Base-by-base conservation (phyloP, 2,329 filamentous ascomycete species). In the Corynespora cassiicola region DNA sequence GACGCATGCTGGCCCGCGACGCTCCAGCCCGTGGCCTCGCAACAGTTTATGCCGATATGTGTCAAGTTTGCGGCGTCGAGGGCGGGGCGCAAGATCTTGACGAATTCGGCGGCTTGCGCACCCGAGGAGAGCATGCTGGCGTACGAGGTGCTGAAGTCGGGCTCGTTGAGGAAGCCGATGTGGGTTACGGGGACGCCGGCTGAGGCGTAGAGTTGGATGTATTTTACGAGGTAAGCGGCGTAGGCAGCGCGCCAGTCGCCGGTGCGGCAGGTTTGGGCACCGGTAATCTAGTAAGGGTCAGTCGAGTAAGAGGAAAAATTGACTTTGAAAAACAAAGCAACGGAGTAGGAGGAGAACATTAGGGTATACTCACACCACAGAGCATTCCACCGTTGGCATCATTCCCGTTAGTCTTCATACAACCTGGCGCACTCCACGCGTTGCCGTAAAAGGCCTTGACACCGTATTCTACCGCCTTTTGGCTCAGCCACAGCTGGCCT, bases 401-500 rank as follows among this genome's bases (percentile, higher is more conserved):
- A 33, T 71, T 62, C 3, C 57, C 56, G 37, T 76, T 77, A 5
- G 70, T 76, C 65, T 78, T 77, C 75, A 79, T 78, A 50, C 71
- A 78, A 0, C 72, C 73, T 0, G 74, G 75, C 0, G 75, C 75
- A 40, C 69, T 73, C 75, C 75, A 79, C 0, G 75, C 74, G 56
- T 79, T 70, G 1, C 69, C 71, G 45, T 77, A 75, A 43, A 77
- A 70, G 2, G 61, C 69, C 18, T 64, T 78, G 6, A 76, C 67
- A 1, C 73, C 71, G 47, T 72, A 71, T 17, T 50, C 47, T 16
- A 64, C 54, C 3, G 77, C 78, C 54, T 77, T 66, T 57, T 80
- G 68, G 6, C 73, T 72, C 24, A 82, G 65, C 60, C 70, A 80
- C 10, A 82, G 58, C 62, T 81, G 79, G 6, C 75, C 74, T 15